Conservation (phyloP, 2,329 filamentous ascomycete genomes). For the Pseudocercospora cruenta region DNA sequence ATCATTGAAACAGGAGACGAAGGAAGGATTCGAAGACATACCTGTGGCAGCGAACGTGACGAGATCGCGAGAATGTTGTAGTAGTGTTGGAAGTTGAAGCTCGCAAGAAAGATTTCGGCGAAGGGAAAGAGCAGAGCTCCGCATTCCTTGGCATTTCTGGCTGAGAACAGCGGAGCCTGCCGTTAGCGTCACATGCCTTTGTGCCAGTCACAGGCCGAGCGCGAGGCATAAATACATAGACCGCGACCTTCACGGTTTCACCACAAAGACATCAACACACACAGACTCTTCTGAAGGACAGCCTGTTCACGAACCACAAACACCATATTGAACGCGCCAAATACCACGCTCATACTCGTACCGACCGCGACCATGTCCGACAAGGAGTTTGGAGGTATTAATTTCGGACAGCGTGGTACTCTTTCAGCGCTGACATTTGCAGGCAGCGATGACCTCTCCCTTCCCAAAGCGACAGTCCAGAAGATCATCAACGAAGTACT, state of each 20-base stretch:
- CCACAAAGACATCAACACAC: background rate
- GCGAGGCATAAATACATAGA: background rate
- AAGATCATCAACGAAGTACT: conserved; percentile 95
- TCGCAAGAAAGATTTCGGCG: conserved; percentile 13
- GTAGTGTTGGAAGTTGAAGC: conserved; percentile 5
- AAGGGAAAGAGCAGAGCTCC: conserved; percentile 10
- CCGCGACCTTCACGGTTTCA: background rate
- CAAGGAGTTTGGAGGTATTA: conserved; percentile 57
- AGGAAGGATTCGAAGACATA: conserved; percentile 22
- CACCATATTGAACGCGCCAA: background rate
- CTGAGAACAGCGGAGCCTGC: background rate
- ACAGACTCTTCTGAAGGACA: too few species aligned
- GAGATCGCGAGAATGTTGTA: background rate
- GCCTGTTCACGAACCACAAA: background rate
- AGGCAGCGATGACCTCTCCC: conserved; percentile 63
- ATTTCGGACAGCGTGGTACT: background rate
- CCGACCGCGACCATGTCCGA: conserved; percentile 52
- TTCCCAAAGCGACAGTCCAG: conserved; percentile 69
- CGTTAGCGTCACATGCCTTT: background rate
- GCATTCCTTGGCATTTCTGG: background rate
- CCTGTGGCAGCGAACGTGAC: conserved; percentile 22
- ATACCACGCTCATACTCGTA: background rate
- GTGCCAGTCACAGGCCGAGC: background rate
- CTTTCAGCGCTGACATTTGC: conserved; percentile 11
- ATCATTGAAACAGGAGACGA: conserved; percentile 49